phyloP scores from a whole-genome alignment of 345 rosid genomes.

The Ailanthus altissimus region DNA sequence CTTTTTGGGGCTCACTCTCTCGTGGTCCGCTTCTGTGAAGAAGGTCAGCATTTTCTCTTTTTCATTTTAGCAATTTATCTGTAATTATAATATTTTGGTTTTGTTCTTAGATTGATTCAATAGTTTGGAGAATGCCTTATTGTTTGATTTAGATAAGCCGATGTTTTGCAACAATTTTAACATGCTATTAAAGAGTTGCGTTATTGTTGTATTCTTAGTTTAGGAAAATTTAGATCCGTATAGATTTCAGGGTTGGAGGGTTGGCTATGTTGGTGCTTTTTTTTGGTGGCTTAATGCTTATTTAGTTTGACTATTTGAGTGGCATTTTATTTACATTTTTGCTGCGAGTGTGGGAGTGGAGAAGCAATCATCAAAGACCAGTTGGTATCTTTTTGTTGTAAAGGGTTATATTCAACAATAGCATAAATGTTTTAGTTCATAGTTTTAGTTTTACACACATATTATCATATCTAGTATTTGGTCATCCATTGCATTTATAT shows the following conservation, averaged over 20 bases:
- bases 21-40: conserved; percentile 81
- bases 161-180: too few species aligned
- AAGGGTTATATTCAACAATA: not conserved
- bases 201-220: not conserved
- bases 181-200: not conserved
- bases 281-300: too few species aligned
- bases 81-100: not conserved
- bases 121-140: too few species aligned
- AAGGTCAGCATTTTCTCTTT: conserved; percentile 41
- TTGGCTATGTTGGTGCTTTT: too few species aligned
- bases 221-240: not conserved
- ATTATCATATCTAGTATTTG: not conserved
- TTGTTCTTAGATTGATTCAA: not conserved
- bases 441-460: not conserved
- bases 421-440: not conserved
- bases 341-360: too few species aligned
- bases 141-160: not conserved
- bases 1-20: conserved; percentile 83
- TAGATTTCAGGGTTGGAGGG: too few species aligned
- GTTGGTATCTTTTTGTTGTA: not conserved
- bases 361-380: too few species aligned
- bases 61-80: not conserved
- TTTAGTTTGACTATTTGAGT: too few species aligned
- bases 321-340: too few species aligned
- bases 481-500: not conserved